phyloP scores from a whole-genome alignment of 2,329 filamentous ascomycete genomes.

The Esteya vermicola region DNA sequence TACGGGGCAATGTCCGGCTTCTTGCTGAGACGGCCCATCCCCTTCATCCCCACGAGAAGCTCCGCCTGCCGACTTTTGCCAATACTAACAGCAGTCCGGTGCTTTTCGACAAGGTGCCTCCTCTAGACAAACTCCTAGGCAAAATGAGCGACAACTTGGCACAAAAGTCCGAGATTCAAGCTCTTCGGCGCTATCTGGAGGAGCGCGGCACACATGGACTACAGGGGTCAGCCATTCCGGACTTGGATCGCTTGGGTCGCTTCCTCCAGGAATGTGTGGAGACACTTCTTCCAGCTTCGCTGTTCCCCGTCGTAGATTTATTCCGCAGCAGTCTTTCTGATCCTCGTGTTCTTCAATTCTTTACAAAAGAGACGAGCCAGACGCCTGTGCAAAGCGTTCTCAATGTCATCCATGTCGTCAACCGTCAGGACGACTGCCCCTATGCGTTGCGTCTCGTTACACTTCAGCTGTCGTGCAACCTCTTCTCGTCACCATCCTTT shows the following conservation, averaged over 20 bases:
- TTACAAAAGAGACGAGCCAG: constrained; percentile 60
- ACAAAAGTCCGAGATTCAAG: constrained; percentile 42
- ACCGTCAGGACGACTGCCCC: constrained; percentile 34
- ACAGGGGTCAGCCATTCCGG: constrained; percentile 54
- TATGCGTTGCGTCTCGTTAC: constrained; percentile 77
- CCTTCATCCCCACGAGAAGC: constrained; percentile 57
- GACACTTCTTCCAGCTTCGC: constrained; percentile 44
- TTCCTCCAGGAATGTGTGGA: constrained; percentile 43
- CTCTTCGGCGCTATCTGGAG: constrained; percentile 59
- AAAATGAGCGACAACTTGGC: constrained; percentile 50
- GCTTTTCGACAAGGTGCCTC: constrained; percentile 64
- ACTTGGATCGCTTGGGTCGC: constrained; percentile 48
- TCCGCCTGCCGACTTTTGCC: constrained; percentile 58
- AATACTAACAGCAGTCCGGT: constrained; percentile 50
- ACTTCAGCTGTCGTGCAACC: constrained; percentile 70
- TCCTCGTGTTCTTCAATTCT: constrained; percentile 64
- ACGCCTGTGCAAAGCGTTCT: constrained; percentile 49
- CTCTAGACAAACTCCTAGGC: constrained; percentile 63
- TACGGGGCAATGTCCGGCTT: constrained; percentile 59
- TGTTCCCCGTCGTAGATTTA: constrained; percentile 79
- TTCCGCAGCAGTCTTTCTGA: constrained; percentile 67
- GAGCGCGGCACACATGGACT: constrained; percentile 40
- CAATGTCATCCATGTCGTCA: constrained; percentile 45
- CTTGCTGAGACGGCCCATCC: constrained; percentile 64
- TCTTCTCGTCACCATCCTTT: constrained; percentile 66